Evolutionary conservation across 306 rosid genomes (phyloP).

Genomic region (barrel medic (Medicago truncatula)): MtrunA17r5.0-ANR NC_053047.1:17220001-17220500

Average conservation of each 20-base stretch:
- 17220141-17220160: background rate
- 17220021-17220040: background rate
- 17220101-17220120: background rate
- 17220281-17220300: background rate
- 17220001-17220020: background rate
- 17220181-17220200: background rate
- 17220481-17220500: background rate
- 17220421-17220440: background rate
- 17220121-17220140: background rate
- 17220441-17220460: background rate
- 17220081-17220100: background rate
- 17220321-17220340: background rate
- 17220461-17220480: background rate
- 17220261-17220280: background rate
- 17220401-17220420: background rate
- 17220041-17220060: background rate
- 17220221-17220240: background rate
- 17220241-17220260: background rate
- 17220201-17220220: background rate
- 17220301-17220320: background rate
- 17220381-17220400: background rate
- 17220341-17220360: background rate
- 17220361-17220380: background rate
- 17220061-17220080: background rate
- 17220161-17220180: background rate